Evolutionary conservation across 1,284 basidiomycete genomes (phyloP).

Genomic region (Boletus smithii): DNA sequence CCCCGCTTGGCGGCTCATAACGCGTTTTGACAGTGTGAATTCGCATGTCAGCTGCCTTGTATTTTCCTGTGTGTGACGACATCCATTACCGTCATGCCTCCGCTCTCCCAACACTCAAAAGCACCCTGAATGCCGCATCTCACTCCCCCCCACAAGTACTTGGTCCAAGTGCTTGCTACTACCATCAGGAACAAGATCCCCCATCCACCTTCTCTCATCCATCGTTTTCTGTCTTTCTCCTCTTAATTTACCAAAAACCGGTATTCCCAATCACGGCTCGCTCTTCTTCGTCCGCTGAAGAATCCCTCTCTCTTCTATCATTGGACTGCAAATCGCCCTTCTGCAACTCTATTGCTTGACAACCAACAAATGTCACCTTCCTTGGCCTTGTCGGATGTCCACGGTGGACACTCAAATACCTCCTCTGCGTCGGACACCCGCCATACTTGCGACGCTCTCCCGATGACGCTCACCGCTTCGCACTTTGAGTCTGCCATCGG

Average conservation of each 20-base stretch:
- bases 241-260: constrained; percentile 19
- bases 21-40: constrained; percentile 31
- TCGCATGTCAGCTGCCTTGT: constrained; percentile 16
- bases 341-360: constrained; percentile 31
- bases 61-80: constrained; percentile 30
- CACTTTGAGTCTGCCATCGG: constrained; percentile 16
- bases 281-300: constrained; percentile 17
- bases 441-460: constrained; percentile 4
- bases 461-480: constrained; percentile 19
- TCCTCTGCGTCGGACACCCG: background rate
- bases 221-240: constrained; percentile 7
- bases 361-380: constrained; percentile 37
- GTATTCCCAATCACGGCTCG: constrained; percentile 19
- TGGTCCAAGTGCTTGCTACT: background rate
- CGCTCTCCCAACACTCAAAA: constrained; percentile 27
- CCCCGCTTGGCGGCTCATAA: constrained; percentile 7
- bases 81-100: constrained; percentile 28
- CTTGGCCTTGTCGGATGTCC: constrained; percentile 13
- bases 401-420: constrained; percentile 29
- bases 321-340: constrained; percentile 31
- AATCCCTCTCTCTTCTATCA: constrained; percentile 22
- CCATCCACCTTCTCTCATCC: constrained; percentile 22
- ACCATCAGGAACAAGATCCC: constrained; percentile 21
- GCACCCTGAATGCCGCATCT: constrained; percentile 3
- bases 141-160: constrained; percentile 1